Evolutionary conservation across 306 rosid species (phyloP), one percentile per base, ranked within the genome.

Genomic region (Medicago lupulina): DNA sequence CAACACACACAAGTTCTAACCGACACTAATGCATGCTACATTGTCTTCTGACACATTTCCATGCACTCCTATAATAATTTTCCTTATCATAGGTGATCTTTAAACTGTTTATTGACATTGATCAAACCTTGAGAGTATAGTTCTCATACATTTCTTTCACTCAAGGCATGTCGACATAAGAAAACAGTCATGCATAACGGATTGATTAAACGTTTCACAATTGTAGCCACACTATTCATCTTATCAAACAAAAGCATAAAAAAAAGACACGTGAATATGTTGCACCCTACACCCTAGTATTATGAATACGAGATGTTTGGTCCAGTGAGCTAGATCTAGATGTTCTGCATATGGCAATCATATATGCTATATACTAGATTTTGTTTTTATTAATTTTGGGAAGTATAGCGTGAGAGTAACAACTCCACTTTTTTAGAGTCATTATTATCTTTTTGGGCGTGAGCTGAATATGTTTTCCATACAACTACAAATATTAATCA

Each of bases 151-250:
- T 64, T 18, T 50, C 58, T 46, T 73, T 66, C 23, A 57, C 28
- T 60, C 70, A 75, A 63, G 31, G 70, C 50, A 38, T 17, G 79
- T 9, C 66, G 85, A 51, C 82, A 44, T 8, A 21, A 17, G 65
- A 83, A 79, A 79, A 79, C 78, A 16, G 66, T 70, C 73, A 75
- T 21, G 16, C 38, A 57, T 69, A 78, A 78, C 71, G 17, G 46
- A 74, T 70, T 79, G 51, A 67, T 53, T 19, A 69, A 17, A 71
- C 18, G 71, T 17, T 15, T 44, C 55, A 46, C n/a, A n/a, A n/a
- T 39, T 13, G 0, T 75, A 28, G 31, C 31, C 31, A 28, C 31
- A 28, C 31, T 28, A 28, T 28, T 28, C 31, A 28, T 28, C 31
- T 28, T 28, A 47, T 7, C 46, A 62, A 50, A 63, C 68, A 34